Evolutionary conservation across 495 filamentous ascomycete species (phyloP).

Genomic region (Parathielavia hyrcaniae): DNA sequence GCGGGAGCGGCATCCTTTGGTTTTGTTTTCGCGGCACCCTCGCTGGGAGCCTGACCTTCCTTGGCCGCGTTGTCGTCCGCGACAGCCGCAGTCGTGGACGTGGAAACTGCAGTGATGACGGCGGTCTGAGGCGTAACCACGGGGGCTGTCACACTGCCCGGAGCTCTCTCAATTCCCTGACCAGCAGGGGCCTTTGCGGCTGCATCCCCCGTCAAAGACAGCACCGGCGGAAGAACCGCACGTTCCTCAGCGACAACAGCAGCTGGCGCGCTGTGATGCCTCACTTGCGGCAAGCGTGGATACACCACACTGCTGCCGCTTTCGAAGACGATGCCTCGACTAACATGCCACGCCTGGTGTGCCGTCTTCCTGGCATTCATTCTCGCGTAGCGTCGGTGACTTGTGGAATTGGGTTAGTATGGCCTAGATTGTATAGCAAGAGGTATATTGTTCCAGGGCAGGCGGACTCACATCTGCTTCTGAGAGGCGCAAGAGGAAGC

Average conservation of each 20-base stretch:
- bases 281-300: slow-evolving; percentile 16
- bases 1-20: slow-evolving; percentile 13
- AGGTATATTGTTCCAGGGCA: background rate
- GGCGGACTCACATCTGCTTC: background rate
- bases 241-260: background rate
- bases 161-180: background rate
- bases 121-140: background rate
- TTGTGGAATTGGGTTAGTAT: background rate
- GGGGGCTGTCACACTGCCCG: background rate
- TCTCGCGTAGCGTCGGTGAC: slow-evolving; percentile 7
- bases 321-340: slow-evolving; percentile 38
- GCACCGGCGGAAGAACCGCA: background rate
- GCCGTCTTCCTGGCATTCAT: slow-evolving; percentile 28
- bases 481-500: slow-evolving; percentile 4
- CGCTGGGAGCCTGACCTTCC: background rate
- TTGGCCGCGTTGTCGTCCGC: background rate
- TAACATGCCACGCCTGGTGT: slow-evolving; percentile 36
- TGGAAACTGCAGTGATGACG: background rate
- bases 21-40: background rate
- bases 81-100: background rate
- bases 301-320: slow-evolving; percentile 20
- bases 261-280: slow-evolving; percentile 6
- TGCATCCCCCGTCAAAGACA: background rate
- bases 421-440: too few species aligned
- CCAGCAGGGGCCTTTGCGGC: background rate